phyloP scores from a whole-genome alignment of 441 rosid species.

The Daphne laureola region DNA sequence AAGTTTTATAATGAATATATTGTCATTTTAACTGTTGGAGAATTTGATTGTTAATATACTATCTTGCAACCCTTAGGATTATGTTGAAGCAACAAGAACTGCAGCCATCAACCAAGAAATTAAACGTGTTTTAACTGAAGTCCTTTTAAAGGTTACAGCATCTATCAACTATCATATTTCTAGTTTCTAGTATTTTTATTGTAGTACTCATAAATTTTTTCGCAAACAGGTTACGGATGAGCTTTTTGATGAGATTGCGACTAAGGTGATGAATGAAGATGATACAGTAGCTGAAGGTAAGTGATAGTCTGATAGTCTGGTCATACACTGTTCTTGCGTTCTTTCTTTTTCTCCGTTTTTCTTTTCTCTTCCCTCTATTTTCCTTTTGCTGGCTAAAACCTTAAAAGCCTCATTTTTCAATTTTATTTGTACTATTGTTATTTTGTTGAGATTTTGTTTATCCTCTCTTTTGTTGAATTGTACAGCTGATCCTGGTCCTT shows the following conservation, averaged over 20 bases:
- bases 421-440: neutral
- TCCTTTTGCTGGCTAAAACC: slow-evolving; percentile 1
- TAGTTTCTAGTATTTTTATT: slow-evolving; percentile 10
- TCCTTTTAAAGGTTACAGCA: slow-evolving; percentile 74
- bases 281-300: slow-evolving; percentile 53
- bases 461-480: slow-evolving; percentile 12
- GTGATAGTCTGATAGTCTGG: neutral
- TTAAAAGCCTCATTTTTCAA: too few relatives aligned
- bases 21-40: too few relatives aligned
- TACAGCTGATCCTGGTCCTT: slow-evolving; percentile 27
- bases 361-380: slow-evolving; percentile 8
- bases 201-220: slow-evolving; percentile 18
- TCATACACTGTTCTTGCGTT: neutral
- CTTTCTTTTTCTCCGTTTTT: slow-evolving; percentile 11
- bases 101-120: slow-evolving; percentile 87
- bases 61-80: slow-evolving; percentile 48
- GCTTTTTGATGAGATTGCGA: slow-evolving; percentile 89
- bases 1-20: too few relatives aligned
- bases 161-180: slow-evolving; percentile 18
- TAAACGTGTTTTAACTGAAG: slow-evolving; percentile 90
- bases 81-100: slow-evolving; percentile 62
- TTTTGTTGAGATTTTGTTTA: slow-evolving; percentile 14
- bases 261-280: slow-evolving; percentile 79
- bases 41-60: neutral
- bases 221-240: slow-evolving; percentile 83